Conservation (phyloP, 106 monocot genomes). For the Allium fistulosum region DNA sequence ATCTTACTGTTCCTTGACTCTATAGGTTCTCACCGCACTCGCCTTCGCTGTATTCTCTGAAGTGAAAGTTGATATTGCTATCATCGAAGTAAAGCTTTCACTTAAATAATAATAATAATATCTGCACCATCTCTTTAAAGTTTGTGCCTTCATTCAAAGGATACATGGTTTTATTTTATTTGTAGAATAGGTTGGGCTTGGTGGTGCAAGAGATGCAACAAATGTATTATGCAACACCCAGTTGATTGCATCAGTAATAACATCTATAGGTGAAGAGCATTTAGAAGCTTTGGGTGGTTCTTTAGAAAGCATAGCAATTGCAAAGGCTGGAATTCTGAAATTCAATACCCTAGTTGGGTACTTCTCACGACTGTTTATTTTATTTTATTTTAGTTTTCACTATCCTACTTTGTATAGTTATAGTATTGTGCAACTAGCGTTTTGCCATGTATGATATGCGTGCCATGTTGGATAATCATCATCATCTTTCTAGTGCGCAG, state of each 20-base stretch:
- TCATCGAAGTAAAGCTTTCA: conserved; percentile 59
- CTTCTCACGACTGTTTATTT: conserved; percentile 1
- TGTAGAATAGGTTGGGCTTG: conserved; percentile 77
- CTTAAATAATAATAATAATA: background rate
- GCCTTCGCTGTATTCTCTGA: conserved; percentile 68
- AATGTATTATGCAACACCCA: conserved; percentile 69
- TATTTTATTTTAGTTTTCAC: too few species aligned
- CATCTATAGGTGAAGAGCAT: conserved; percentile 91
- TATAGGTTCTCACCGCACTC: conserved; percentile 87
- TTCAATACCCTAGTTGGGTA: conserved; percentile 73
- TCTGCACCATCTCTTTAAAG: background rate
- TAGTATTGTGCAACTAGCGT: too few species aligned
- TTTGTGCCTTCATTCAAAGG: background rate
- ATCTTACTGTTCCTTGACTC: background rate
- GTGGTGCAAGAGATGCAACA: conserved; percentile 96
- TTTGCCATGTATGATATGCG: too few species aligned
- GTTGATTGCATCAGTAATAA: conserved; percentile 70
- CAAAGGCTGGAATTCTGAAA: conserved; percentile 97
- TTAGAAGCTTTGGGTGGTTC: conserved; percentile 91
- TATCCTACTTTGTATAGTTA: too few species aligned
- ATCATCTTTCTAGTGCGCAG: too few species aligned
- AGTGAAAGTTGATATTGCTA: conserved; percentile 78
- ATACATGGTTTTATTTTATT: background rate
- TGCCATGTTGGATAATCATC: too few species aligned
- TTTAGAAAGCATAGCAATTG: conserved; percentile 88